Conservation (phyloP, 768 basidiomycete genomes). For the Leucosporidium creatinivorum region DNA sequence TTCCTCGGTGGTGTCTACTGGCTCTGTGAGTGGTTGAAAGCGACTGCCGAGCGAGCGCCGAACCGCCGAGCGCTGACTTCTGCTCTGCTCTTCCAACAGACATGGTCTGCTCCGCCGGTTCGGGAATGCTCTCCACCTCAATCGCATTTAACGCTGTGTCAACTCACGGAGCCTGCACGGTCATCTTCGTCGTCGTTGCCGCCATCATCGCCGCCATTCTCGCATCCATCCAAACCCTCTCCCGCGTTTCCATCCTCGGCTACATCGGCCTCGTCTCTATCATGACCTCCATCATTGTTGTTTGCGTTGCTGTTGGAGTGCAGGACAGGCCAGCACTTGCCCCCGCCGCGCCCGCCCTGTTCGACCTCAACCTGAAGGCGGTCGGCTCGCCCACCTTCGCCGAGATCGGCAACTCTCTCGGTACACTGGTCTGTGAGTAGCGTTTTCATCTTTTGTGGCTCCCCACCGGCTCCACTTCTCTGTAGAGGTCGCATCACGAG, state of each 20-base stretch:
- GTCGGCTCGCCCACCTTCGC: conserved; percentile 31
- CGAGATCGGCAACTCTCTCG: conserved; percentile 40
- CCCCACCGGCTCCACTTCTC: too few species aligned
- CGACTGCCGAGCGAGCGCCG: too few species aligned
- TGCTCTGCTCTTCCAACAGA: neutral
- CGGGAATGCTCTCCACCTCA: conserved; percentile 40
- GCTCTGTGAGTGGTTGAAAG: too few species aligned
- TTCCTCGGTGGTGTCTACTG: conserved; percentile 4
- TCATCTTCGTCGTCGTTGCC: conserved; percentile 41
- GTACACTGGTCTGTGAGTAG: conserved; percentile 35
- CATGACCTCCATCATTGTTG: conserved; percentile 30
- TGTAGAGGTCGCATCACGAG: too few species aligned
- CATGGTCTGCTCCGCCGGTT: conserved; percentile 36
- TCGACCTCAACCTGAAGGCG: conserved; percentile 31
- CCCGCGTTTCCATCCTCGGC: conserved; percentile 38
- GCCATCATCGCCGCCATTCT: conserved; percentile 35
- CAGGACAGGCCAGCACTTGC: conserved; percentile 32
- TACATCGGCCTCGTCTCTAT: conserved; percentile 37
- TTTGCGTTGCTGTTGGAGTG: conserved; percentile 32
- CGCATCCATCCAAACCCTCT: conserved; percentile 39
- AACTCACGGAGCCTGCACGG: conserved; percentile 42
- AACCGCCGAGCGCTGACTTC: neutral
- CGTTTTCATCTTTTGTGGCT: conserved; percentile 39
- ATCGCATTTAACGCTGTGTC: conserved; percentile 43
- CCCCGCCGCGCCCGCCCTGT: conserved; percentile 37